Base-by-base conservation (phyloP, 2,329 filamentous ascomycete species). In the Ceratocystis alfenasii region DNA sequence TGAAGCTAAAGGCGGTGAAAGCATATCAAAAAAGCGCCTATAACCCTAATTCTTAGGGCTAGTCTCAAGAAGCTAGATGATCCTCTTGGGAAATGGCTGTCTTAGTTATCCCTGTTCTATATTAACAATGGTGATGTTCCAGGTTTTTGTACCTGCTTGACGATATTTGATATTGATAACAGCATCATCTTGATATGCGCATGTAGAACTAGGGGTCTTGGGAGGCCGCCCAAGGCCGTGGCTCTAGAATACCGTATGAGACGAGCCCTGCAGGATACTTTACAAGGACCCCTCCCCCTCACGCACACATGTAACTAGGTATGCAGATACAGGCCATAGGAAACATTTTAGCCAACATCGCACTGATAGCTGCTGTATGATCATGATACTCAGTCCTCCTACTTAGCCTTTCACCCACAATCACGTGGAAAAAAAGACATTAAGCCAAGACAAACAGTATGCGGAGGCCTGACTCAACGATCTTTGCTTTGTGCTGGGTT, bases 1-100 rank as follows among this genome's bases (percentile, higher is more conserved):
- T 15, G 36, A 15, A 22, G 62, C 30, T 41, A 41, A 41, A 67
- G 57, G 66, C 66, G 66, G 66, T 67, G 64, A 62, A 48, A 1
- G 2, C 33, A 4, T 36, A 57, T 65, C 44, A 44, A 25, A 22
- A 48, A 48, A 6, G 17, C 46, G 0, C 2, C 10, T 12, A 7
- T 62, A 41, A 41, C 41, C 30, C 59, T 62, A 62, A 15, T 8
- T 1, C 7, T 17, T 30, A 17, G 53, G 53, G 7, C 53, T 3
- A 17, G 0, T 30, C 3, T 36, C 25, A 6, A 30, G 55, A 36
- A 59, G 55, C 55, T 59, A 59, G 33, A 59, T 59, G 55, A 36
- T 59, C 55, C 55, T 59, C n/a, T 4, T 15, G 4, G 6, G 28
- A n/a, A n/a, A 59, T 33, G 33, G 12, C 3, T 33, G 55, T 36